Percentiles rank a stretch among this genome's conserved stretches.
phyloP scores from a whole-genome alignment of 495 filamentous ascomycete genomes.

The Penicilliopsis zonata region DNA sequence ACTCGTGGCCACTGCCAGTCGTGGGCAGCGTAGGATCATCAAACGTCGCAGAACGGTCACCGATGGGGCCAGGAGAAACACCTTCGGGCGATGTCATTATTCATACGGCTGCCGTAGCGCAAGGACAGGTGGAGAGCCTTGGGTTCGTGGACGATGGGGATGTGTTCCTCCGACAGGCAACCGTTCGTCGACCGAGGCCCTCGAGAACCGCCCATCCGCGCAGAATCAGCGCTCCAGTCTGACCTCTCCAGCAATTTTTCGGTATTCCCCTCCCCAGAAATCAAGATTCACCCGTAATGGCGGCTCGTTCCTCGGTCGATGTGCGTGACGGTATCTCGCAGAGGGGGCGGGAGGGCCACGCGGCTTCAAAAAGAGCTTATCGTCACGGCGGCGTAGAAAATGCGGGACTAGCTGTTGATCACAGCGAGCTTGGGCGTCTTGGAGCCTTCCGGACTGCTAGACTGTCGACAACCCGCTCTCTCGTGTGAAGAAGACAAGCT shows the following conservation, averaged over 20 bases:
- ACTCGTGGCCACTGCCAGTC: slow-evolving; percentile 2
- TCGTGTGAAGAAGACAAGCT: too few species aligned
- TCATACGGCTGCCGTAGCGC: neutral
- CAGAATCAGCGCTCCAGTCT: neutral
- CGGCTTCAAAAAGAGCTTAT: slow-evolving; percentile 1
- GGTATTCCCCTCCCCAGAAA: neutral
- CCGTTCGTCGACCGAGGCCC: neutral
- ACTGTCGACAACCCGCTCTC: too few species aligned
- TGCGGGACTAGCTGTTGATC: too few species aligned
- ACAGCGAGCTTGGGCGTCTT: too few species aligned
- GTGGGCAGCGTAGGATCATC: slow-evolving; percentile 5
- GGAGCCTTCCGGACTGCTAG: too few species aligned
- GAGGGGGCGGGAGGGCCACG: neutral
- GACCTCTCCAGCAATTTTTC: neutral
- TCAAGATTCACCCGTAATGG: neutral
- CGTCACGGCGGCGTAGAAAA: too few species aligned
- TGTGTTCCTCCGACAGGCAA: neutral
- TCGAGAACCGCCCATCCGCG: neutral
- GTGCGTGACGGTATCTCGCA: neutral
- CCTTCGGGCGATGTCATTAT: slow-evolving; percentile 16
- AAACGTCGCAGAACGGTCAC: slow-evolving; percentile 4
- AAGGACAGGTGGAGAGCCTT: neutral
- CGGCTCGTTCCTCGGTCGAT: neutral
- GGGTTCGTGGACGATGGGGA: neutral
- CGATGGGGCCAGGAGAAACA: slow-evolving; percentile 11